phyloP scores from a whole-genome alignment of 176 grass and related monocot species.

The Elaeis guineensis region DNA sequence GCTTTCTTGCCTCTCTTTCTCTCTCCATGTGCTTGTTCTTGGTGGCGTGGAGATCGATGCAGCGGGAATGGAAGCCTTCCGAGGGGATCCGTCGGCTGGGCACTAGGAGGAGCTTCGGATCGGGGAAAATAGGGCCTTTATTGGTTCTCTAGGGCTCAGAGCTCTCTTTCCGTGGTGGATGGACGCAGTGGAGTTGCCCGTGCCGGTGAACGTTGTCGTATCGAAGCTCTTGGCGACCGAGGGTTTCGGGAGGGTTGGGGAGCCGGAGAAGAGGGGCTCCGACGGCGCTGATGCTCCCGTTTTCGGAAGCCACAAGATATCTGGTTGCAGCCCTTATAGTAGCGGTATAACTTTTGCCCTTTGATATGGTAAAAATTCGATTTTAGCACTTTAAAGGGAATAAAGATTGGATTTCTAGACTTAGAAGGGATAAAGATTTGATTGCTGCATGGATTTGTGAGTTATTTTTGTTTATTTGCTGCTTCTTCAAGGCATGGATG shows the following conservation, averaged over 20 bases:
- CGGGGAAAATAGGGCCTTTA: background rate
- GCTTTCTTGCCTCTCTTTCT: no score
- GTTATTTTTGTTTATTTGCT: no score
- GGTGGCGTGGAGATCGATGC: conserved; percentile 26
- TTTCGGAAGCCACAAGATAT: conserved; percentile 23
- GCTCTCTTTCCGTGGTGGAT: conserved; percentile 21
- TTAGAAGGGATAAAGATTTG: no score
- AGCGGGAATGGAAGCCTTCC: no score
- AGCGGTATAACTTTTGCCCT: conserved; percentile 20
- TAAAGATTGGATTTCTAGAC: no score
- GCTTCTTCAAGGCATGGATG: no score
- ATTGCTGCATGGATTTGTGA: no score
- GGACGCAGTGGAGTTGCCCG: conserved; percentile 70
- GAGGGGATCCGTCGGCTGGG: conserved; percentile 1
- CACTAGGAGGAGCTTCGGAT: background rate
- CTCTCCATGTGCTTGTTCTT: no score
- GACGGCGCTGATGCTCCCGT: conserved; percentile 21
- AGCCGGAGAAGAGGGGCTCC: conserved; percentile 28
- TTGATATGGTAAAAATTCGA: no score
- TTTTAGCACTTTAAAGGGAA: no score
- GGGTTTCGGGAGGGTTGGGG: conserved; percentile 19
- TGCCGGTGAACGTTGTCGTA: conserved; percentile 49
- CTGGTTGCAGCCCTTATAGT: conserved; percentile 14
- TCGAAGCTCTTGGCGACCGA: conserved; percentile 40
- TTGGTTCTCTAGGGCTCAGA: conserved; percentile 14